Percentiles rank a stretch among this genome's conserved stretches.
These are phyloP conservation scores for Cadophora sp. DNA, from an alignment of 2,329 filamentous ascomycete species.

Conservation along the genomic window DNA sequence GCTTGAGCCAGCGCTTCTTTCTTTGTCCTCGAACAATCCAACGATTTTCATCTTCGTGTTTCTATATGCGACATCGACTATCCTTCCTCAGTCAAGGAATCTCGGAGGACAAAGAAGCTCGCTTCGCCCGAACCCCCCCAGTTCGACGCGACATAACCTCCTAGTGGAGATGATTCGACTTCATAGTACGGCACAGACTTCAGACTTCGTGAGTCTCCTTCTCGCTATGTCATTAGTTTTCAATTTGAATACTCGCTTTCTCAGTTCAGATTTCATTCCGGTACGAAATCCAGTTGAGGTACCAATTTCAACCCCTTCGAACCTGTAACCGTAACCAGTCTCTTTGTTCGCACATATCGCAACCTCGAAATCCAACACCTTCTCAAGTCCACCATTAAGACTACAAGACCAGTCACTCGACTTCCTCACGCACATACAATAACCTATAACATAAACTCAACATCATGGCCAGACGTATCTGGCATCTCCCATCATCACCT, in stretches of 20 bases:
- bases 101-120: constrained; percentile 15
- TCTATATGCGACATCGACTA: constrained; percentile 12
- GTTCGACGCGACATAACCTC: background rate
- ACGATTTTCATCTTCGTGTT: too few relatives aligned
- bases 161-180: background rate
- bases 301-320: background rate
- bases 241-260: too few relatives aligned
- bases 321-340: background rate
- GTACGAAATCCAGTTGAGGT: background rate
- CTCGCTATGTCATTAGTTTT: too few relatives aligned
- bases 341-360: background rate
- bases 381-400: too few relatives aligned
- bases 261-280: background rate
- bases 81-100: background rate
- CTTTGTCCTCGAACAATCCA: constrained; percentile 3
- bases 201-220: background rate
- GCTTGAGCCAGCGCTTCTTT: background rate
- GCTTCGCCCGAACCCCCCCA: background rate
- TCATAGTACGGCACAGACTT: background rate
- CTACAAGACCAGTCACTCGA: too few relatives aligned
- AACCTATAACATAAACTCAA: background rate
- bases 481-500: constrained; percentile 7
- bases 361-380: background rate
- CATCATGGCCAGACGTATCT: constrained; percentile 1
- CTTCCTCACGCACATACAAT: too few relatives aligned